Percentiles rank a stretch among this genome's conserved stretches.
Conservation (phyloP, 345 rosid genomes). For the Laguncularia racemosa region DNA sequence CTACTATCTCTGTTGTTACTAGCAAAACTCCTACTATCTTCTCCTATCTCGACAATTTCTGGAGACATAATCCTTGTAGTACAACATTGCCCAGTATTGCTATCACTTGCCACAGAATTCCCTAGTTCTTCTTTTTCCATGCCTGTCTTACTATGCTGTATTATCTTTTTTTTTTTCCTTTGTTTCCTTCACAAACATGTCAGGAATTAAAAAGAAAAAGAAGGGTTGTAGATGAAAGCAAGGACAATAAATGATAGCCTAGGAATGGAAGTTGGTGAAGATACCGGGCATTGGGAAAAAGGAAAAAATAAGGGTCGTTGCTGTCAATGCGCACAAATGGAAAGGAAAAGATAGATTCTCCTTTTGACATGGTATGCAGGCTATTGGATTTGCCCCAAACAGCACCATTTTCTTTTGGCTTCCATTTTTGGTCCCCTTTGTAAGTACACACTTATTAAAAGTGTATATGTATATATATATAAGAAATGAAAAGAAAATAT, state of each 20-base stretch:
- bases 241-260: too few relatives aligned
- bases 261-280: not conserved
- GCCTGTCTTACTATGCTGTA: not conserved
- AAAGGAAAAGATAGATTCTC: slow-evolving; percentile 20
- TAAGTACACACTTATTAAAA: too few relatives aligned
- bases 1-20: slow-evolving; percentile 8
- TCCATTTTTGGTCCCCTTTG: too few relatives aligned
- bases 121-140: slow-evolving; percentile 19
- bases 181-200: too few relatives aligned
- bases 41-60: slow-evolving; percentile 60
- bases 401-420: not conserved
- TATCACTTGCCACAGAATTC: slow-evolving; percentile 5
- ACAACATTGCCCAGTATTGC: slow-evolving; percentile 13
- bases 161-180: too few relatives aligned
- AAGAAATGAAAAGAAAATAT: too few relatives aligned
- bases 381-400: slow-evolving; percentile 16
- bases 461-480: too few relatives aligned
- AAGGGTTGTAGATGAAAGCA: too few relatives aligned
- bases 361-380: slow-evolving; percentile 25
- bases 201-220: too few relatives aligned
- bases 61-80: slow-evolving; percentile 30
- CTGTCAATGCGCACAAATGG: slow-evolving; percentile 32
- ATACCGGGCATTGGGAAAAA: not conserved
- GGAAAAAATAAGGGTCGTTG: slow-evolving; percentile 26
- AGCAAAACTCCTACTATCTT: slow-evolving; percentile 27